phyloP scores from a whole-genome alignment of 1,284 basidiomycete species.

The Heliocybe sulcata region DNA sequence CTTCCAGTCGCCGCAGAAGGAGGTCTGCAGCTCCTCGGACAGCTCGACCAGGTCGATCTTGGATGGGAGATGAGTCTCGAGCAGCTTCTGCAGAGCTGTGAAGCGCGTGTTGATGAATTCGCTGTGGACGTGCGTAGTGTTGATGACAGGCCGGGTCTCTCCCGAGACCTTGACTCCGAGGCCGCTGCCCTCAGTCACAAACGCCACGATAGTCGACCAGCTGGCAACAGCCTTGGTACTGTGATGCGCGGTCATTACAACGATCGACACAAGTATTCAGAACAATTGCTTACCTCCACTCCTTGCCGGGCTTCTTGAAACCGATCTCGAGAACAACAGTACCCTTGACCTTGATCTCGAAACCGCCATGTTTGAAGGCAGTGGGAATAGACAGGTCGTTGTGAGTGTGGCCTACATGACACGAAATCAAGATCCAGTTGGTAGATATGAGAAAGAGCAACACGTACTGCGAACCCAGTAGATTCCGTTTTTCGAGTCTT shows the following conservation, averaged over 20 bases:
- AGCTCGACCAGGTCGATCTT: slow-evolving; percentile 17
- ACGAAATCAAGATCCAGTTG: too few species aligned
- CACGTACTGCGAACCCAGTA: slow-evolving; percentile 20
- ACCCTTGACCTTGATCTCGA: slow-evolving; percentile 22
- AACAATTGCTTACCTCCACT: slow-evolving; percentile 14
- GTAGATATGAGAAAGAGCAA: not conserved
- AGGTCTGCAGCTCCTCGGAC: slow-evolving; percentile 16
- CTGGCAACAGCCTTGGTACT: slow-evolving; percentile 15
- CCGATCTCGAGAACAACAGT: slow-evolving; percentile 18
- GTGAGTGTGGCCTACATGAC: slow-evolving; percentile 17
- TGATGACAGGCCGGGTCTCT: slow-evolving; percentile 12
- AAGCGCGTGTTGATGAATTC: slow-evolving; percentile 11
- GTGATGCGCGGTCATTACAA: not conserved
- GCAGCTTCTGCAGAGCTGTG: slow-evolving; percentile 8
- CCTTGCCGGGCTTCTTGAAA: slow-evolving; percentile 11
- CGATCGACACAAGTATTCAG: not conserved
- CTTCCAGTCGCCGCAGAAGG: slow-evolving; percentile 23
- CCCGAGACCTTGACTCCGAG: slow-evolving; percentile 13
- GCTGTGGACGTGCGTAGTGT: slow-evolving; percentile 7
- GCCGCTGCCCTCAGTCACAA: slow-evolving; percentile 13
- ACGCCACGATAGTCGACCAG: slow-evolving; percentile 15
- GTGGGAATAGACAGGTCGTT: slow-evolving; percentile 23
- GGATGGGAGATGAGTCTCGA: slow-evolving; percentile 15
- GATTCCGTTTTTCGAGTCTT: slow-evolving; percentile 15
- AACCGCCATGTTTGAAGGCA: slow-evolving; percentile 14